These are phyloP conservation scores for Spinacia oleracea DNA, from an alignment of 179 eudicot genomes.

Conservation along the genomic window DNA sequence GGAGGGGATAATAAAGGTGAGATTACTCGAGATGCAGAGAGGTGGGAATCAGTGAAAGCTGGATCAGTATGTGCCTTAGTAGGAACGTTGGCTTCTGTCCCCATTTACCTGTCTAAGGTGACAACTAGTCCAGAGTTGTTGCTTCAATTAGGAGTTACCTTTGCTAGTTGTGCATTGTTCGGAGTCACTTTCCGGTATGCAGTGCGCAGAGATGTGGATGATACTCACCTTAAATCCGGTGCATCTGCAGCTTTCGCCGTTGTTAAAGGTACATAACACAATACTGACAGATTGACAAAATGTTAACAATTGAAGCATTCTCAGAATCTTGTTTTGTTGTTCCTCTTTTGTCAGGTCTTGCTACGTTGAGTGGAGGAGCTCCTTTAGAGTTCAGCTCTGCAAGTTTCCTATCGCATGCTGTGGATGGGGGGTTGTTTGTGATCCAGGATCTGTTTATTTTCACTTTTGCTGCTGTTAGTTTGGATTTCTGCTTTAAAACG, in stretches of 20 bases:
- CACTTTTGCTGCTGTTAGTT: slow-evolving; percentile 74
- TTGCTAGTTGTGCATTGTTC: slow-evolving; percentile 81
- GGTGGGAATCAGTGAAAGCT: slow-evolving; percentile 85
- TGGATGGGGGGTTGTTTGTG: slow-evolving; percentile 58
- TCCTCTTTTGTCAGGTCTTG: slow-evolving; percentile 59
- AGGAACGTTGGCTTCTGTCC: slow-evolving; percentile 76
- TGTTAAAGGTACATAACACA: slow-evolving; percentile 66
- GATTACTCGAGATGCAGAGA: slow-evolving; percentile 49
- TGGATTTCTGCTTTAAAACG: slow-evolving; percentile 87
- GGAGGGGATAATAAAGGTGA: slow-evolving; percentile 24
- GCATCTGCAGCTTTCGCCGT: slow-evolving; percentile 84
- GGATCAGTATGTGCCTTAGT: slow-evolving; percentile 68
- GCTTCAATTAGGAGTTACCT: slow-evolving; percentile 62
- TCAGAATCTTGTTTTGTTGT: background rate
- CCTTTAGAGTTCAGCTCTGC: slow-evolving; percentile 57
- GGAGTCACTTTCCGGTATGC: slow-evolving; percentile 92
- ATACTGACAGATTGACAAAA: background rate
- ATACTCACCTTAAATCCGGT: slow-evolving; percentile 89
- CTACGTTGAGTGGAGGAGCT: slow-evolving; percentile 63
- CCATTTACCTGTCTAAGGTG: slow-evolving; percentile 54
- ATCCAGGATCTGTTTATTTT: slow-evolving; percentile 75
- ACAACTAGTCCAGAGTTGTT: slow-evolving; percentile 49
- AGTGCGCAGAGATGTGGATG: slow-evolving; percentile 81
- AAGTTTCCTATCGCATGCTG: slow-evolving; percentile 66
- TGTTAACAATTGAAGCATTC: background rate